Evolutionary conservation across 148 eudicot species (phyloP).

Genomic region (Salicornia ramosissima): DNA sequence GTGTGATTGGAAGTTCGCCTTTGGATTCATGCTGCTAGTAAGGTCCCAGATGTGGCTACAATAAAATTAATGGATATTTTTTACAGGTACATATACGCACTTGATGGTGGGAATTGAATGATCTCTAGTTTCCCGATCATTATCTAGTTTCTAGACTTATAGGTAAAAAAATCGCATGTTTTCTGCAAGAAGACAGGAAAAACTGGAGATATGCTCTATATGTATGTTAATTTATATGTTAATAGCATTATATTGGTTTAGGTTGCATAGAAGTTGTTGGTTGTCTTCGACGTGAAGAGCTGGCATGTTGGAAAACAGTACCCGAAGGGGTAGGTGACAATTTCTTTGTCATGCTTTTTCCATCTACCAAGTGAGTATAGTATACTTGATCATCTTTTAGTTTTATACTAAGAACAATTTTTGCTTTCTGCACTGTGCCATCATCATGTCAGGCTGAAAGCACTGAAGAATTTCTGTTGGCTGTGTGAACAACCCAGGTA

Average conservation of each 20-base stretch:
- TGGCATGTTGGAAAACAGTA: slow-evolving; percentile 62
- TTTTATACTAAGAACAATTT: background rate
- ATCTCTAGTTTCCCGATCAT: slow-evolving; percentile 72
- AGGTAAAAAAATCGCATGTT: slow-evolving; percentile 39
- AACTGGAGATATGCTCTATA: background rate
- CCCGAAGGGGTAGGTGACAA: slow-evolving; percentile 59
- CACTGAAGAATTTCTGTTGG: slow-evolving; percentile 31
- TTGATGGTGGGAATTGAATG: slow-evolving; percentile 68
- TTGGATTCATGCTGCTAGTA: slow-evolving; percentile 96
- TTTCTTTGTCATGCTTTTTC: background rate
- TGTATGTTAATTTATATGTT: background rate
- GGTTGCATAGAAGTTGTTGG: slow-evolving; percentile 91
- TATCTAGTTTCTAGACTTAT: slow-evolving; percentile 77
- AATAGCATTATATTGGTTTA: slow-evolving; percentile 20
- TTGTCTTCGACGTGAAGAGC: slow-evolving; percentile 65
- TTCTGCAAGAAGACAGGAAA: background rate
- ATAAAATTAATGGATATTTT: slow-evolving; percentile 85
- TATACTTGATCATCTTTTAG: background rate
- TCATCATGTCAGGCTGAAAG: slow-evolving; percentile 31
- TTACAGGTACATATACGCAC: slow-evolving; percentile 74
- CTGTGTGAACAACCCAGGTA: slow-evolving; percentile 34
- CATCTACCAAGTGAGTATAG: background rate
- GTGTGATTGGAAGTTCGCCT: slow-evolving; percentile 49
- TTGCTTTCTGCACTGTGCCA: background rate
- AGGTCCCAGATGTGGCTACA: slow-evolving; percentile 69